Evolutionary conservation across 768 basidiomycete species (phyloP).

Genomic region (Nevesoporus exiguus): DNA sequence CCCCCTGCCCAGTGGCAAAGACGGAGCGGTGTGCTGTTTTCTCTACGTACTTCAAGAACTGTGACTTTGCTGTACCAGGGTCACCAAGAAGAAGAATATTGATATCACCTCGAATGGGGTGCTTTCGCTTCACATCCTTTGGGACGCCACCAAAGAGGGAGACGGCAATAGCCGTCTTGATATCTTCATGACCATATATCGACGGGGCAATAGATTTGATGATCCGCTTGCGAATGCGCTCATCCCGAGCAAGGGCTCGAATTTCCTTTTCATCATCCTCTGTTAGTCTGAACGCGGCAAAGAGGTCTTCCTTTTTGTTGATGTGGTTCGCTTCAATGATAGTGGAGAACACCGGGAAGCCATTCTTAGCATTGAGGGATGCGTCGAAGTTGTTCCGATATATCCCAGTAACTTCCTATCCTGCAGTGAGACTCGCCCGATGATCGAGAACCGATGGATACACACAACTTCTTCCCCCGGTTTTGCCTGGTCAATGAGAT

Average conservation of each 20-base stretch:
- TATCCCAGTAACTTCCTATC: slow-evolving; percentile 93
- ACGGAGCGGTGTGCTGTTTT: slow-evolving; percentile 98
- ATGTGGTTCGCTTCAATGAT: slow-evolving; percentile 97
- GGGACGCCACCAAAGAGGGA: slow-evolving; percentile 92
- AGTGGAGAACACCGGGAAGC: slow-evolving; percentile 98
- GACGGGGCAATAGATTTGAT: slow-evolving; percentile 98
- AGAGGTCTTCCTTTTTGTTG: slow-evolving; percentile 98
- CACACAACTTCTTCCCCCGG: slow-evolving; percentile 96
- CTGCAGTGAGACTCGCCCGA: slow-evolving; percentile 8
- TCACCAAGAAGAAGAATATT: slow-evolving; percentile 95
- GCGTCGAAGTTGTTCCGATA: slow-evolving; percentile 99
- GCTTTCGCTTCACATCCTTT: slow-evolving; percentile 96
- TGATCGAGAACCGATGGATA: slow-evolving; percentile 13
- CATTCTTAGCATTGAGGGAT: slow-evolving; percentile 96
- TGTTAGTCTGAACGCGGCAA: slow-evolving; percentile 95
- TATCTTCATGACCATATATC: slow-evolving; percentile 98
- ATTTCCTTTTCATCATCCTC: slow-evolving; percentile 97
- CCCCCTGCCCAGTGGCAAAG: slow-evolving; percentile 97
- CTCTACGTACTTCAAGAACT: slow-evolving; percentile 98
- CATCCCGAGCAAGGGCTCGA: slow-evolving; percentile 80
- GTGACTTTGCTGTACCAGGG: slow-evolving; percentile 98
- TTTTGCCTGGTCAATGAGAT: slow-evolving; percentile 96
- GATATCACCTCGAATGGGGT: slow-evolving; percentile 95
- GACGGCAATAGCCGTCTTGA: slow-evolving; percentile 95
- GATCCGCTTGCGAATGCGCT: slow-evolving; percentile 94